A percentile compares a stretch with the other conserved stretches of the same genome.
These are phyloP conservation scores for Trypanosomatidae sp. DNA, from an alignment of 208 protist species.

Conservation along the genomic window DNA sequence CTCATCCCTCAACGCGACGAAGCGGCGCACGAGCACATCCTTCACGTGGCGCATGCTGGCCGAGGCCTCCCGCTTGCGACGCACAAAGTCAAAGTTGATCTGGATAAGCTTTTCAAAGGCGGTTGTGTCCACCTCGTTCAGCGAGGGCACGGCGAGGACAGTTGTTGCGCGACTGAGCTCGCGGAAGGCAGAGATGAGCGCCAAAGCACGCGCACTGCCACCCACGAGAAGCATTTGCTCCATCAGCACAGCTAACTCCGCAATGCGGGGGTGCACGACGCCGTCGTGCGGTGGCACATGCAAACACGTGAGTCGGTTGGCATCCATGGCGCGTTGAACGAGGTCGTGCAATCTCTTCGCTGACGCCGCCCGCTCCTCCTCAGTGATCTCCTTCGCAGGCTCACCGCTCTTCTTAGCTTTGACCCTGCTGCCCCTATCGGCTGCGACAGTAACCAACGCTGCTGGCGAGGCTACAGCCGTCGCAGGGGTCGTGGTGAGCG, in stretches of 20 bases:
- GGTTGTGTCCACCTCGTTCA: conserved; percentile 45
- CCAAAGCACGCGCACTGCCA: conserved; percentile 71
- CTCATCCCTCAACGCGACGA: conserved; percentile 46
- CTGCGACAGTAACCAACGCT: background rate
- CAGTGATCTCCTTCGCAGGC: conserved; percentile 17
- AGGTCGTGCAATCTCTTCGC: conserved; percentile 21
- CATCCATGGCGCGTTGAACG: conserved; percentile 30
- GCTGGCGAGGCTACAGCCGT: conserved; percentile 11
- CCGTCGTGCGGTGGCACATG: conserved; percentile 18
- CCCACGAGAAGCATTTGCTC: conserved; percentile 75
- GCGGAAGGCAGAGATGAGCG: conserved; percentile 62
- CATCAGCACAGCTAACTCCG: conserved; percentile 71
- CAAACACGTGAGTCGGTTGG: conserved; percentile 18
- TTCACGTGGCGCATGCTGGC: conserved; percentile 78
- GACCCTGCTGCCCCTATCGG: background rate
- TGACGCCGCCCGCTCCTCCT: conserved; percentile 31
- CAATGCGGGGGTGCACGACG: conserved; percentile 71
- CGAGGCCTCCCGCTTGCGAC: conserved; percentile 55
- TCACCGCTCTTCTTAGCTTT: background rate
- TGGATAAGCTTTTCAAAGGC: conserved; percentile 65
- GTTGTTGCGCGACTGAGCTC: conserved; percentile 57
- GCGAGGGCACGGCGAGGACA: conserved; percentile 37
- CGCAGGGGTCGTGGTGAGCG: conserved; percentile 4
- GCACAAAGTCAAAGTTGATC: conserved; percentile 71
- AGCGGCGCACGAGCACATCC: conserved; percentile 55